Base-by-base conservation (phyloP, 495 filamentous ascomycete species). In the Echria macrotheca region DNA sequence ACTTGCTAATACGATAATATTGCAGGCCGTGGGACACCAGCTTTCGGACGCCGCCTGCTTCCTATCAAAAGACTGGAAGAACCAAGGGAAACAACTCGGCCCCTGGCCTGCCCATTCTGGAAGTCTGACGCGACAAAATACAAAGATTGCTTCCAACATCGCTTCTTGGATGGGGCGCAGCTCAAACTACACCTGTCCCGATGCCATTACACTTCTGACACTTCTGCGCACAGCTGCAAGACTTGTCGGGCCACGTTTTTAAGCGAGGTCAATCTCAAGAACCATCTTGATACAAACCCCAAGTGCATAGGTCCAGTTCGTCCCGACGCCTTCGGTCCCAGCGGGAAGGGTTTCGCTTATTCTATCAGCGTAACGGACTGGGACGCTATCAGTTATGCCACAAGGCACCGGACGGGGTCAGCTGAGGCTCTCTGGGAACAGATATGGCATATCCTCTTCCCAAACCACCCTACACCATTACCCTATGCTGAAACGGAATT, bases 71-170 rank as follows among this genome's bases (percentile, higher is more conserved):
- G n/a, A n/a, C n/a, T n/a, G n/a, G n/a, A n/a, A n/a, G n/a, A n/a
- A n/a, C n/a, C n/a, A n/a, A n/a, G n/a, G n/a, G n/a, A n/a, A n/a
- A n/a, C n/a, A n/a, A n/a, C 14, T 14, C 33, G 15, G 6, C 15
- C 33, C 5, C 24, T 40, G 21, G 46, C 46, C 2, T 49, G 46
- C 31, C 36, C 33, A 17, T 49, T 49, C 24, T 39, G 33, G 46
- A 49, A 49, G 25, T 29, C 28, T 10, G 35, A 49, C 21, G 35
- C 46, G 5, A 40, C 5, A 12, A 39, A 49, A 22, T 29, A 49
- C 26, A 26, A n/a, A 21, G 32, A 37, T 19, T 49, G 46, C 17
- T 39, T 41, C 33, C 26, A 17, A 26, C 26, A 41, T n/a, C 19
- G 21, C 4, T 29, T 49, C 22, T 14, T 23, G 22, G 17, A 21